Conservation (phyloP, 345 rosid genomes). For the Toxicodendron radicans region DNA sequence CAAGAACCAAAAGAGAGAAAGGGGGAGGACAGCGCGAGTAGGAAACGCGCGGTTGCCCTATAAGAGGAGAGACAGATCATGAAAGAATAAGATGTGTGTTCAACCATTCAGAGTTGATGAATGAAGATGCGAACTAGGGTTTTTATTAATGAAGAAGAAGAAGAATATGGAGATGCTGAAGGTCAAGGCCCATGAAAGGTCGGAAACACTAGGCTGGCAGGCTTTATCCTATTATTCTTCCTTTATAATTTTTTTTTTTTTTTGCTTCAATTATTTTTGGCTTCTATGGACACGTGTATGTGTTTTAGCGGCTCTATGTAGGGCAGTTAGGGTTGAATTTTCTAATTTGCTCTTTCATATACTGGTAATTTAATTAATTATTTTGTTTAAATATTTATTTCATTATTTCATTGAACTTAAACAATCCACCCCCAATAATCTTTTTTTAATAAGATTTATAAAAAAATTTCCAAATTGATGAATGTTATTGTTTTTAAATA, state of each 20-base stretch:
- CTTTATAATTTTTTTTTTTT: background rate
- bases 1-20: constrained; percentile 41
- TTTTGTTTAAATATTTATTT: background rate
- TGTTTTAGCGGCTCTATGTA: background rate
- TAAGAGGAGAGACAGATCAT: constrained; percentile 12
- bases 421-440: too few species aligned
- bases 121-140: background rate
- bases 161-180: background rate
- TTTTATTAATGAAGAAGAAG: background rate
- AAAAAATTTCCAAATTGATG: too few species aligned
- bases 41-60: constrained; percentile 6
- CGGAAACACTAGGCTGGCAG: too few species aligned
- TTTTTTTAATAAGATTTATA: too few species aligned
- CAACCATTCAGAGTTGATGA: constrained; percentile 23
- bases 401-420: background rate
- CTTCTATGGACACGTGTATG: too few species aligned
- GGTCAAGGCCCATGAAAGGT: too few species aligned
- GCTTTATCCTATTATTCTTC: background rate
- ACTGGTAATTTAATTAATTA: background rate
- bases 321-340: background rate
- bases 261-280: background rate
- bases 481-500: too few species aligned
- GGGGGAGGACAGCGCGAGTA: constrained; percentile 24
- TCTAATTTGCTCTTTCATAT: background rate
- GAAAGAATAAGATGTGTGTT: background rate